These are phyloP conservation scores for Mollisia scopiformis DNA, from an alignment of 2,329 filamentous ascomycete genomes.

Conservation along the genomic window DNA sequence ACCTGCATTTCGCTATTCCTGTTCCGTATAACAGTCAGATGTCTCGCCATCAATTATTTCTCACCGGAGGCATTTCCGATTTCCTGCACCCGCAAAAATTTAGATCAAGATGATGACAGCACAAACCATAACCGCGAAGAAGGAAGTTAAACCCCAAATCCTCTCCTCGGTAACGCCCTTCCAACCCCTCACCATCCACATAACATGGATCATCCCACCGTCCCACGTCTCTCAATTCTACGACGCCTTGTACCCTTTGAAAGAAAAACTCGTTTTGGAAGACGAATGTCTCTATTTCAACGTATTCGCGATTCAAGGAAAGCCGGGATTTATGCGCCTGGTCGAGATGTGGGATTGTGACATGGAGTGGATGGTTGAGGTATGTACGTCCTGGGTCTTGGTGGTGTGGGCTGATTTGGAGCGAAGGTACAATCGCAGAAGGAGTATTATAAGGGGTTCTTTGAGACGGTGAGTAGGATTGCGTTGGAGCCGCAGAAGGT, in stretches of 20 bases:
- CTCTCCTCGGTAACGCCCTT: no score
- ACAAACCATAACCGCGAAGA: no score
- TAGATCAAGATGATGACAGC: no score
- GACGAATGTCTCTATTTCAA: conserved; percentile 6
- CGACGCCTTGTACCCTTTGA: background rate
- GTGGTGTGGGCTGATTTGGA: background rate
- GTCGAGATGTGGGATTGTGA: conserved; percentile 12
- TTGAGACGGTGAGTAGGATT: background rate
- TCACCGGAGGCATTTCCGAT: no score
- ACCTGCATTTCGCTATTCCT: no score
- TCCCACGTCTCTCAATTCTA: background rate
- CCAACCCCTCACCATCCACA: background rate
- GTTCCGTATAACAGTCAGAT: no score
- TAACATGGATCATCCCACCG: background rate
- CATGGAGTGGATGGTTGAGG: conserved; percentile 6
- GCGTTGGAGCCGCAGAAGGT: conserved; percentile 6
- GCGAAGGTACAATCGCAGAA: conserved; percentile 10
- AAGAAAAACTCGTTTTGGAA: conserved; percentile 1
- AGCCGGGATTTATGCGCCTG: background rate
- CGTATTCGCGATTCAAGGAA: background rate
- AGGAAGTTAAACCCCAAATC: no score
- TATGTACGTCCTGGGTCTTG: background rate
- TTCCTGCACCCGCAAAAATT: no score
- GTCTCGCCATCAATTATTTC: no score
- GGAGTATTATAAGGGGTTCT: conserved; percentile 4